Conservation (phyloP, 208 protist species). For the Acanthamoeba polyphaga region DNA sequence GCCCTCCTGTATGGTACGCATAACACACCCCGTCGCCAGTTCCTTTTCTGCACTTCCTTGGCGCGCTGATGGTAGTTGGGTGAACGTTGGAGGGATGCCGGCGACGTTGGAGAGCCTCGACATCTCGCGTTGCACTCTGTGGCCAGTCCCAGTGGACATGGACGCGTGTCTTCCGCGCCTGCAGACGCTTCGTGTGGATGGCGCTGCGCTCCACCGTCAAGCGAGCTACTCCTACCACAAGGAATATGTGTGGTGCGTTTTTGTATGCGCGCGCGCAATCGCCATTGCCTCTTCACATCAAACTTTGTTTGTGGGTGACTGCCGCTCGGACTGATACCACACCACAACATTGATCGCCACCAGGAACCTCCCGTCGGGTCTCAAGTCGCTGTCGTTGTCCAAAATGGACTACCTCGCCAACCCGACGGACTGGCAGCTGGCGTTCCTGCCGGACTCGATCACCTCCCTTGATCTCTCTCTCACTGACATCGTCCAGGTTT, state of each 20-base stretch:
- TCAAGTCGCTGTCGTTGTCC: not conserved
- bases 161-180: not conserved
- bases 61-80: no score
- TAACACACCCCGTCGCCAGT: no score
- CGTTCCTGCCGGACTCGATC: not conserved
- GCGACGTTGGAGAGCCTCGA: not conserved
- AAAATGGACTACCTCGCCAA: no score
- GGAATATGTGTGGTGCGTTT: no score
- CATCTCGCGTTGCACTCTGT: not conserved
- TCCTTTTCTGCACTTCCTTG: no score
- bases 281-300: no score
- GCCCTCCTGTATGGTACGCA: not conserved
- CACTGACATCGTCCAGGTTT: no score
- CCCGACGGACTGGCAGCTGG: not conserved
- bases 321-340: no score
- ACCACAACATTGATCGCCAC: no score
- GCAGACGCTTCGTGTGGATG: not conserved
- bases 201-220: not conserved
- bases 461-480: not conserved
- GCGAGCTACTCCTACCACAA: no score
- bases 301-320: no score
- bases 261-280: no score
- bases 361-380: not conserved
- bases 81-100: not conserved
- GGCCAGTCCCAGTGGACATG: not conserved